These are phyloP conservation scores for Kwoniella sp. DNA, from an alignment of 768 basidiomycete genomes.

Conservation along the genomic window DNA sequence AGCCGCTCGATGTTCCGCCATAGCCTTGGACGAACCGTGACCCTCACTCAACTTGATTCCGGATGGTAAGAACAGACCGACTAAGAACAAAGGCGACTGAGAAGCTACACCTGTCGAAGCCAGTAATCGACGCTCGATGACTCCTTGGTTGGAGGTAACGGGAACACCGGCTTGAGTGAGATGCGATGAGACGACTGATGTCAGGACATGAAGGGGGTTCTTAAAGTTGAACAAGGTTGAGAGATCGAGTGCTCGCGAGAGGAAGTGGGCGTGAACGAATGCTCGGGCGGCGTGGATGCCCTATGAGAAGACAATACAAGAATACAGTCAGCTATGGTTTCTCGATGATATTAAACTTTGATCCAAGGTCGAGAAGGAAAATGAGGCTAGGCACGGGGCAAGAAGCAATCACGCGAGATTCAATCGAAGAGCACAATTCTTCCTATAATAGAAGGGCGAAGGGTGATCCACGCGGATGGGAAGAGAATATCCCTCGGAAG, in stretches of 20 bases:
- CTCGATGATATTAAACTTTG: slow-evolving; percentile 1
- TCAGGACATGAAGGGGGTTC: slow-evolving; percentile 75
- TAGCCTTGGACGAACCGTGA: slow-evolving; percentile 85
- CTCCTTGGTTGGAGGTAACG: slow-evolving; percentile 50
- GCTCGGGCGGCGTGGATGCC: slow-evolving; percentile 75
- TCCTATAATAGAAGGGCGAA: too few relatives aligned
- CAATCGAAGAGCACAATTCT: too few relatives aligned
- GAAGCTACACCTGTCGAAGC: slow-evolving; percentile 91
- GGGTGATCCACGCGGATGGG: too few relatives aligned
- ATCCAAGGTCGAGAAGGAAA: too few relatives aligned
- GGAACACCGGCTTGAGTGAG: slow-evolving; percentile 39
- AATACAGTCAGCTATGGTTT: background rate
- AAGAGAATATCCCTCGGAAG: too few relatives aligned
- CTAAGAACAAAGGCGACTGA: slow-evolving; percentile 88
- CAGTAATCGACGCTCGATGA: slow-evolving; percentile 62
- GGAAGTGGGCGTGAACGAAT: slow-evolving; percentile 87
- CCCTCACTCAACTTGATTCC: slow-evolving; percentile 86
- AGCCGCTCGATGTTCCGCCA: slow-evolving; percentile 87
- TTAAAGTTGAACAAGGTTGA: slow-evolving; percentile 75
- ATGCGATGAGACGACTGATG: slow-evolving; percentile 70
- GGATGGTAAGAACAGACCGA: slow-evolving; percentile 83
- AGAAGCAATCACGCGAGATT: too few relatives aligned
- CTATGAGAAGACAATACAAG: slow-evolving; percentile 33
- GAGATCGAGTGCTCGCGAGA: slow-evolving; percentile 80
- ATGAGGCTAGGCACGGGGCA: too few relatives aligned